Conservation (phyloP, 768 basidiomycete species). For the Hygrophoropsis aurantiaca region DNA sequence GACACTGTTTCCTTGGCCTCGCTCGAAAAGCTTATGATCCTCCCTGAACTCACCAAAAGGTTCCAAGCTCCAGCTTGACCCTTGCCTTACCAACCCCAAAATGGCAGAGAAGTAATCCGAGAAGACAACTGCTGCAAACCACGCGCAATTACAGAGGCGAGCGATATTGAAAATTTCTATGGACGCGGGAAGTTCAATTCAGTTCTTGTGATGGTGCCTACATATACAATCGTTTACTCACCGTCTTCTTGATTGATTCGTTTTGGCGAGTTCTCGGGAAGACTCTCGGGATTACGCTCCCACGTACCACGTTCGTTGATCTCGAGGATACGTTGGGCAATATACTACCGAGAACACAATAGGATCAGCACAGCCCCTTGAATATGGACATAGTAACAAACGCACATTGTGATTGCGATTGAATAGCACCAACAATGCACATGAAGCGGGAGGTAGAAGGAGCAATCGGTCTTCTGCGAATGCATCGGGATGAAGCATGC, state of each 20-base stretch:
- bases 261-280: conserved; percentile 34
- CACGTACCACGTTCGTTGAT: conserved; percentile 78
- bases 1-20: conserved; percentile 79
- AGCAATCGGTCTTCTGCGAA: conserved; percentile 81
- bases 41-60: conserved; percentile 74
- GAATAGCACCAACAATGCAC: conserved; percentile 80
- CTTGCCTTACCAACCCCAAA: conserved; percentile 73
- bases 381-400: conserved; percentile 1
- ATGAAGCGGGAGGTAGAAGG: conserved; percentile 75
- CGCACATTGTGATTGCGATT: conserved; percentile 86
- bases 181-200: conserved; percentile 17
- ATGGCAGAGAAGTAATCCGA: conserved; percentile 83
- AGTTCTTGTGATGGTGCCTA: no score
- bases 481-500: conserved; percentile 63
- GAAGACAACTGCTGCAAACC: conserved; percentile 79
- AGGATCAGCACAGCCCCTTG: neutral
- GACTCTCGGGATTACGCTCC: conserved; percentile 48
- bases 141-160: conserved; percentile 73
- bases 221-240: no score
- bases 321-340: conserved; percentile 72
- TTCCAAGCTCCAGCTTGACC: conserved; percentile 73
- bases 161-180: conserved; percentile 82
- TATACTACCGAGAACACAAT: conserved; percentile 50
- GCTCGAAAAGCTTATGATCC: conserved; percentile 69
- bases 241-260: conserved; percentile 58